These are phyloP conservation scores for Athelia psychrophila DNA, from an alignment of 1,284 basidiomycete genomes.

Conservation along the genomic window DNA sequence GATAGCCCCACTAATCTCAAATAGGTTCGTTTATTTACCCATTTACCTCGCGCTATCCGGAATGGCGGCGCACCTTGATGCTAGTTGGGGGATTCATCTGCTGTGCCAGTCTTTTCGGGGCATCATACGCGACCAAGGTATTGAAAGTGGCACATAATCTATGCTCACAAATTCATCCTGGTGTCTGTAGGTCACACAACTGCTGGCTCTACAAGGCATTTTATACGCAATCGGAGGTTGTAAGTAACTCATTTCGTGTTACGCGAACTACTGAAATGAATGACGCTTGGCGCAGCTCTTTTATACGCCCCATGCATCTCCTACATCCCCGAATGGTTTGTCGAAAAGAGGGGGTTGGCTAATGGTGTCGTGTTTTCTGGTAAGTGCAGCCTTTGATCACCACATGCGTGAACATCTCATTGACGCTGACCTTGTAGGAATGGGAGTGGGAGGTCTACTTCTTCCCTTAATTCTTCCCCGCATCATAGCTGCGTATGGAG, in stretches of 20 bases:
- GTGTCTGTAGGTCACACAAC: conserved; percentile 30
- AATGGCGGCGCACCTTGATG: conserved; percentile 22
- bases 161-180: too few species aligned
- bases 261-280: too few species aligned
- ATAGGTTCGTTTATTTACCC: conserved; percentile 23
- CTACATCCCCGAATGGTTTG: conserved; percentile 44
- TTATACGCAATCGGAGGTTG: conserved; percentile 36
- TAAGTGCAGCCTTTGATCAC: conserved; percentile 5
- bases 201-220: conserved; percentile 35
- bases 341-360: conserved; percentile 34
- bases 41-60: conserved; percentile 26
- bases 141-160: too few species aligned
- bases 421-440: too few species aligned
- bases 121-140: conserved; percentile 32
- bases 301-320: conserved; percentile 33
- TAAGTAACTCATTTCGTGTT: conserved; percentile 14
- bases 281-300: conserved; percentile 21
- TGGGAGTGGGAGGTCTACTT: conserved; percentile 28
- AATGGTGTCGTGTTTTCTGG: conserved; percentile 41
- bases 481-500: conserved; percentile 25
- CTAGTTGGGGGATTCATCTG: conserved; percentile 29
- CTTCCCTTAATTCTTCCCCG: conserved; percentile 30
- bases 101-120: conserved; percentile 27
- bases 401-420: too few species aligned
- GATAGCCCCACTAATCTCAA: neutral